A percentile compares a stretch with the other conserved stretches of the same genome.
Conservation (phyloP, 1,284 basidiomycete genomes). For the Jaminaea rosea region DNA sequence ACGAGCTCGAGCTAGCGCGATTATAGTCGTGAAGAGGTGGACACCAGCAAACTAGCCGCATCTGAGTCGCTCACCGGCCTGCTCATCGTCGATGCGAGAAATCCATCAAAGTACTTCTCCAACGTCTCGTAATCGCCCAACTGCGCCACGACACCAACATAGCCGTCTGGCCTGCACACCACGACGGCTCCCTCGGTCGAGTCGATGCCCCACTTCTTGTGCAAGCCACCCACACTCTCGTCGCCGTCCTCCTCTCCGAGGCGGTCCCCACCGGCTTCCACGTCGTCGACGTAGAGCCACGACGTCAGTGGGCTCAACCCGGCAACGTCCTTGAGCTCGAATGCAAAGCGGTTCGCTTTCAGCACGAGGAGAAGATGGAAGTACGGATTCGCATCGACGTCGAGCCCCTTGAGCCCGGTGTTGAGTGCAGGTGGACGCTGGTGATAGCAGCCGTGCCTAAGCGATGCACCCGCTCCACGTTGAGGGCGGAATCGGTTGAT, state of each 20-base stretch:
- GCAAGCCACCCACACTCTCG: slow-evolving; percentile 42
- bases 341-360: slow-evolving; percentile 31
- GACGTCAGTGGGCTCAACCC: slow-evolving; percentile 46
- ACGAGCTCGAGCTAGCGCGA: no score
- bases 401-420: slow-evolving; percentile 35
- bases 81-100: slow-evolving; percentile 15
- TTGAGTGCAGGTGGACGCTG: slow-evolving; percentile 17
- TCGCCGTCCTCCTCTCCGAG: slow-evolving; percentile 42
- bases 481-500: slow-evolving; percentile 29
- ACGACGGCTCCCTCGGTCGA: slow-evolving; percentile 56
- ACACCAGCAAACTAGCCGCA: no score
- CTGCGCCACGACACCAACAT: slow-evolving; percentile 58
- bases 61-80: no score
- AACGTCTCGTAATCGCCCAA: slow-evolving; percentile 52
- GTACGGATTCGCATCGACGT: slow-evolving; percentile 31
- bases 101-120: slow-evolving; percentile 53
- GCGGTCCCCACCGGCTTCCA: slow-evolving; percentile 49
- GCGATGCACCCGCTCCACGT: slow-evolving; percentile 10
- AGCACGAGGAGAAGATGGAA: slow-evolving; percentile 44
- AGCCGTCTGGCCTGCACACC: slow-evolving; percentile 65
- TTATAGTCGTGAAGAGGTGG: no score
- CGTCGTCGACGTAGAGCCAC: slow-evolving; percentile 51
- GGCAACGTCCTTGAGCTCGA: slow-evolving; percentile 40
- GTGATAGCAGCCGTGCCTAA: slow-evolving; percentile 7
- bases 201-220: slow-evolving; percentile 54